Evolutionary conservation across 306 rosid species (phyloP).

Genomic region (Quercus bicolor): DNA sequence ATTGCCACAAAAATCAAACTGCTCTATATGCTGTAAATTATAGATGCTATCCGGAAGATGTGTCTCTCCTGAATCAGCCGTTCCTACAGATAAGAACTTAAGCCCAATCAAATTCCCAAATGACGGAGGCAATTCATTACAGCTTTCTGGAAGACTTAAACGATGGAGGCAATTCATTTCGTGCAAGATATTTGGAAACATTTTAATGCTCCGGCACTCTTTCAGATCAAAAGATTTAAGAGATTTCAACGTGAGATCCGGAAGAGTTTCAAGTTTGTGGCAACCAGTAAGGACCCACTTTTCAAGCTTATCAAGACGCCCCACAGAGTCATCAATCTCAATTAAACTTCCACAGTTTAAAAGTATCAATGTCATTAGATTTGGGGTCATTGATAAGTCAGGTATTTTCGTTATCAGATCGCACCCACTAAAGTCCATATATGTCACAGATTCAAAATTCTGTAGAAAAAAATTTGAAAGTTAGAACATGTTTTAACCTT

Average conservation of each 20-base stretch:
- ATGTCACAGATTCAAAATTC: fast-evolving
- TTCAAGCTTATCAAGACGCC: no score
- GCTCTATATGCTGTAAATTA: fast-evolving
- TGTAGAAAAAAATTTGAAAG: no score
- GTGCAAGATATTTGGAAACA: no score
- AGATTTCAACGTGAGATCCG: no score
- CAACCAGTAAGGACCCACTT: fast-evolving
- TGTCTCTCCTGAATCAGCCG: fast-evolving
- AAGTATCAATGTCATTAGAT: fast-evolving
- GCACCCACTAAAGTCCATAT: fast-evolving
- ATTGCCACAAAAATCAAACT: fast-evolving
- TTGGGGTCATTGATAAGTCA: no score
- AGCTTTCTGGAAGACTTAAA: fast-evolving
- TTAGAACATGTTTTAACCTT: no score
- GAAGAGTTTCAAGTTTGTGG: fast-evolving
- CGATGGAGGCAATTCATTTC: no score
- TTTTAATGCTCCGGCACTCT: fast-evolving
- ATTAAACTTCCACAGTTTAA: fast-evolving
- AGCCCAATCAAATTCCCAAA: no score
- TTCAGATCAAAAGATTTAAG: fast-evolving
- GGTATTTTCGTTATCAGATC: fast-evolving
- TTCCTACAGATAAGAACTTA: fast-evolving
- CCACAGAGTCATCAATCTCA: no score
- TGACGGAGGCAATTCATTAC: no score
- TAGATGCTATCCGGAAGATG: no score